Percentiles rank a stretch among this genome's conserved stretches.
Evolutionary conservation across 805 yeast genomes (phyloP).

Genomic region (Ogataea pilisensis): DNA sequence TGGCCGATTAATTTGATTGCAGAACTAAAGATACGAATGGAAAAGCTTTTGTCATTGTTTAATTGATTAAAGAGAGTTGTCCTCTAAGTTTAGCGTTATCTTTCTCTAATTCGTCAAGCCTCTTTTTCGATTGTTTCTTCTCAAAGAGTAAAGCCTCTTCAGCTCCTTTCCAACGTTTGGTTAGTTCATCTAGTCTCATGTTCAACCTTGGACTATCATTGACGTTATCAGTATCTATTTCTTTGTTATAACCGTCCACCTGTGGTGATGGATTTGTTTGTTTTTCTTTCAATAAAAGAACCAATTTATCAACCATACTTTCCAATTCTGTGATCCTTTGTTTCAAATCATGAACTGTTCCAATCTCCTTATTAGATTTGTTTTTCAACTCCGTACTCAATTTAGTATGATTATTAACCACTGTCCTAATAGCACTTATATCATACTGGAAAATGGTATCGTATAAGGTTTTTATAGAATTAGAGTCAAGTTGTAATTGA

Average conservation of each 20-base stretch:
- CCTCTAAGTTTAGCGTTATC: conserved; percentile 43
- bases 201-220: conserved; percentile 29
- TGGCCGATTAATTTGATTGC: too few species aligned
- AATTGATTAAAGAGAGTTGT: background rate
- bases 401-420: conserved; percentile 51
- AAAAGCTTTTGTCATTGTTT: too few species aligned
- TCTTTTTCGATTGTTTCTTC: conserved; percentile 46
- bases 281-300: background rate
- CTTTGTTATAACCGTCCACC: background rate
- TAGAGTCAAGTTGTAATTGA: conserved; percentile 18
- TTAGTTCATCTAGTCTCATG: conserved; percentile 56
- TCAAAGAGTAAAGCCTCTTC: conserved; percentile 67
- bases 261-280: background rate
- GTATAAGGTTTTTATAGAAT: conserved; percentile 33
- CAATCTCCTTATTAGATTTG: background rate
- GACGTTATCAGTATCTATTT: conserved; percentile 7
- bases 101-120: conserved; percentile 49
- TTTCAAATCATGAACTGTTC: background rate
- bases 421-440: conserved; percentile 55
- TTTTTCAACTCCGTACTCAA: conserved; percentile 8
- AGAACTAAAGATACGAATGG: too few species aligned
- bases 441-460: conserved; percentile 39
- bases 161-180: conserved; percentile 64
- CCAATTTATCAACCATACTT: background rate
- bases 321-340: conserved; percentile 3